phyloP scores from a whole-genome alignment of 768 basidiomycete genomes.

The Mycena rebaudengoi region DNA sequence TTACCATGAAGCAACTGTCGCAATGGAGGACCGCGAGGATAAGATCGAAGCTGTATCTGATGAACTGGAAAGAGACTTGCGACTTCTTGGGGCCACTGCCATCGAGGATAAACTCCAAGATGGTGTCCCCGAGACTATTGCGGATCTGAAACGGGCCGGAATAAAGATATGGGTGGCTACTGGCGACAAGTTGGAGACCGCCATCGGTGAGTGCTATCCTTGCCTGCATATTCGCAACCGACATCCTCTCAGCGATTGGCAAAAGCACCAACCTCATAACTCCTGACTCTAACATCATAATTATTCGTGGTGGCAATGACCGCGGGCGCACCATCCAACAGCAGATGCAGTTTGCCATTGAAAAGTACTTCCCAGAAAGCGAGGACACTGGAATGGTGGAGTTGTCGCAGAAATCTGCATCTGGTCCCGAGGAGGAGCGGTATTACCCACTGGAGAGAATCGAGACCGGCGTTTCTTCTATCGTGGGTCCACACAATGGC shows the following conservation, averaged over 20 bases:
- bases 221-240: not conserved
- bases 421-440: conserved; percentile 34
- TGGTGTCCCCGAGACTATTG: conserved; percentile 96
- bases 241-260: conserved; percentile 76
- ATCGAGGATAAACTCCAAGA: conserved; percentile 98
- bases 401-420: conserved; percentile 59
- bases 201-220: conserved; percentile 68
- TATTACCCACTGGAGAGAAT: conserved; percentile 60
- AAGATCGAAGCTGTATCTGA: conserved; percentile 82
- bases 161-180: conserved; percentile 99
- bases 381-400: conserved; percentile 21
- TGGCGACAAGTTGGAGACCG: conserved; percentile 97
- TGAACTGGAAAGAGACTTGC: conserved; percentile 82
- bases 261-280: conserved; percentile 96
- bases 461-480: conserved; percentile 75
- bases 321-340: conserved; percentile 71
- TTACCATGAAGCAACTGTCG: conserved; percentile 82
- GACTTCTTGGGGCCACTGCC: conserved; percentile 92
- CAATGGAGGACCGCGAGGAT: conserved; percentile 82
- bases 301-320: conserved; percentile 82
- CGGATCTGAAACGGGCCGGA: conserved; percentile 94
- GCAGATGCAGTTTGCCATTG: conserved; percentile 83
- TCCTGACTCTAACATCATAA: conserved; percentile 90
- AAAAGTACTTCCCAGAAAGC: conserved; percentile 86
- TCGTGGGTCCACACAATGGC: conserved; percentile 90